Evolutionary conservation across 441 rosid species (phyloP).

Genomic region (Erysimum cheiri): DNA sequence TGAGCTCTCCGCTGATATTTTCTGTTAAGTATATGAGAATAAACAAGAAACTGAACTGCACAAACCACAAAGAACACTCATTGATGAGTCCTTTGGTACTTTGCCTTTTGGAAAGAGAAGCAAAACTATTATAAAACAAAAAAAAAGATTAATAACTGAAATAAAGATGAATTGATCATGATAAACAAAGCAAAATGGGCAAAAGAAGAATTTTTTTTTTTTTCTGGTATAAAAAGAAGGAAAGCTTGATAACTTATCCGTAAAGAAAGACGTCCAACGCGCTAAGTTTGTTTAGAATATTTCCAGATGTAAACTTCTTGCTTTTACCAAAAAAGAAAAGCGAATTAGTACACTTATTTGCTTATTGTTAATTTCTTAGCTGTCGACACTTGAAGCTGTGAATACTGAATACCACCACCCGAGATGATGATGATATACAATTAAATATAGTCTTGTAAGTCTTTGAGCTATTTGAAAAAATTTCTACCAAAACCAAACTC

Average conservation of each 20-base stretch:
- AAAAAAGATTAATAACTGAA: background rate
- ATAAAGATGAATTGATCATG: constrained; percentile 6
- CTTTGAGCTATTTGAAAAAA: background rate
- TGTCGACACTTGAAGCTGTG: background rate
- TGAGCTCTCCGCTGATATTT: constrained; percentile 1
- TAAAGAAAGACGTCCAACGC: constrained; percentile 35
- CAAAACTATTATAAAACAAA: background rate
- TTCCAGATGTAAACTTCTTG: background rate
- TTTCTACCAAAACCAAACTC: constrained; percentile 10
- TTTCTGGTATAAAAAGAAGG: background rate
- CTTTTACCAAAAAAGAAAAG: background rate
- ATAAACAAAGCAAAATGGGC: constrained; percentile 30
- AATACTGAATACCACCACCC: background rate
- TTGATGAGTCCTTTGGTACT: constrained; percentile 36
- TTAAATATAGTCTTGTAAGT: background rate
- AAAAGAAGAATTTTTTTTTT: constrained; percentile 22
- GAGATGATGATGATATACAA: background rate
- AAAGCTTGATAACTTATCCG: constrained; percentile 32
- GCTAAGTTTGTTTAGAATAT: constrained; percentile 27
- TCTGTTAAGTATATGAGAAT: constrained; percentile 2
- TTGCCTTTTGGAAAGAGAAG: constrained; percentile 24
- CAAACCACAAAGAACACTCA: constrained; percentile 44
- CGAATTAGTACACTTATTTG: background rate
- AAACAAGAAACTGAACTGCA: constrained; percentile 28
- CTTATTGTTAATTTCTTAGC: background rate